Base-by-base conservation (phyloP, 805 yeast species). In the Candida broadrunensis region DNA sequence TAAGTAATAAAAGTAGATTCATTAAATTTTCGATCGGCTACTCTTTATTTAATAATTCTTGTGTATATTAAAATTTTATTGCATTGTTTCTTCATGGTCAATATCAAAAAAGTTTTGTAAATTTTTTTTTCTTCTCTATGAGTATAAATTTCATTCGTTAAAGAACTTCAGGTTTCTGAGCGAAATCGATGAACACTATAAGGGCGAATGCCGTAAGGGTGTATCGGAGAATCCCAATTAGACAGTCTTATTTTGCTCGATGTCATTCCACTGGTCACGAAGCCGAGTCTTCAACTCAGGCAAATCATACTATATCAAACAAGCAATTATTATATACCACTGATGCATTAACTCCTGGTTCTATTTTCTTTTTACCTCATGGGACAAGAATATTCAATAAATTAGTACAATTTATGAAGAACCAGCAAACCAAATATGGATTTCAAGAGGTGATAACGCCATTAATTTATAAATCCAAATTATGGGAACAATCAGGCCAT, bases 391-490 rank as follows among this genome's bases (percentile, higher is more conserved):
- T 93, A 19, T 86, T 90, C 69, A 87, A 88, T 60, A 84, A 80
- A 48, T 65, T 93, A 44, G 71, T 88, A 12, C 72, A 72, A 33
- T 93, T 89, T 61, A 90, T 93, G 91, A 85, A 88, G 56, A 65
- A 80, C 31, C 97, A 88, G 56, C 95, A 89, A 60, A 65, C 77
- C 16, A 78, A 74, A 45, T 85, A 83, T 51, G 96, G 95, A 0
- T 93, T 89, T 55, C 81, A 86, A 43, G 98, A 93, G 63, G 97
- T 93, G 5, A 78, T 91, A 20, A 87, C 97, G 1, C 99, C 99
- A 1, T 72, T 91, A 49, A 84, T 93, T 12, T 93, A 84, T 65
- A 85, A 84, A 51, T 82, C 81, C 43, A 76, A 80, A 27, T 67
- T 93, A 14, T 93, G 97, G 97, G 85, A 89, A 61, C 79, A 75